phyloP scores from a whole-genome alignment of 805 yeast species.

The Candida morakotiae region DNA sequence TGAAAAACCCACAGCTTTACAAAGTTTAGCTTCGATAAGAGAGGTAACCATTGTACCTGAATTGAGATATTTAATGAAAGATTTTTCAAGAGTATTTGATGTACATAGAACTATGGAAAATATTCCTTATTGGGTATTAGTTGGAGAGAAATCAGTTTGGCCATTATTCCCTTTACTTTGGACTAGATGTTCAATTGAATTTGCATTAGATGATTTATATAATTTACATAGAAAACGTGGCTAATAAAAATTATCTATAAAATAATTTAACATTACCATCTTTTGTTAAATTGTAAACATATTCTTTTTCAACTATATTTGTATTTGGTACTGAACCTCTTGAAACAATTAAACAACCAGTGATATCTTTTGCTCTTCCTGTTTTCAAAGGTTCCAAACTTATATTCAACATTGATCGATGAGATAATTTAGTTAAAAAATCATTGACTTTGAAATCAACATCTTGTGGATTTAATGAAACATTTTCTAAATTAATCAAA shows the following conservation, averaged over 20 bases:
- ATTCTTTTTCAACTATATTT: constrained; percentile 54
- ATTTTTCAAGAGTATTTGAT: constrained; percentile 74
- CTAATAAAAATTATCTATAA: constrained; percentile 29
- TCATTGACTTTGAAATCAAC: constrained; percentile 43
- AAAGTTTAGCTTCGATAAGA: constrained; percentile 54
- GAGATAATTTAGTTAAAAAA: constrained; percentile 44
- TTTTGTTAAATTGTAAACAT: constrained; percentile 53
- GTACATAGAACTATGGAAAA: constrained; percentile 66
- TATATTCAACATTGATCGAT: constrained; percentile 50
- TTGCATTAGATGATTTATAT: constrained; percentile 75
- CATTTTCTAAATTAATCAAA: constrained; percentile 20
- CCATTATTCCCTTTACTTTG: constrained; percentile 79
- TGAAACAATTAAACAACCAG: constrained; percentile 64
- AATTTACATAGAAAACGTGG: constrained; percentile 35
- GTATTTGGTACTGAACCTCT: constrained; percentile 46
- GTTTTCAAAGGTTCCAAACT: constrained; percentile 65
- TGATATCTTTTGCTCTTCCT: constrained; percentile 78
- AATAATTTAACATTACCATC: constrained; percentile 47
- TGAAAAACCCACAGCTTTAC: constrained; percentile 71
- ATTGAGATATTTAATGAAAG: constrained; percentile 62
- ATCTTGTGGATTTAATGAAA: constrained; percentile 14
- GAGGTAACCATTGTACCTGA: constrained; percentile 92
- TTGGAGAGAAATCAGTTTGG: constrained; percentile 94
- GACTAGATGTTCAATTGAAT: constrained; percentile 88
- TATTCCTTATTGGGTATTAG: constrained; percentile 82